Percentiles rank a stretch among this genome's conserved stretches.
phyloP scores from a whole-genome alignment of 2,329 filamentous ascomycete species.

The Apiospora sp. region DNA sequence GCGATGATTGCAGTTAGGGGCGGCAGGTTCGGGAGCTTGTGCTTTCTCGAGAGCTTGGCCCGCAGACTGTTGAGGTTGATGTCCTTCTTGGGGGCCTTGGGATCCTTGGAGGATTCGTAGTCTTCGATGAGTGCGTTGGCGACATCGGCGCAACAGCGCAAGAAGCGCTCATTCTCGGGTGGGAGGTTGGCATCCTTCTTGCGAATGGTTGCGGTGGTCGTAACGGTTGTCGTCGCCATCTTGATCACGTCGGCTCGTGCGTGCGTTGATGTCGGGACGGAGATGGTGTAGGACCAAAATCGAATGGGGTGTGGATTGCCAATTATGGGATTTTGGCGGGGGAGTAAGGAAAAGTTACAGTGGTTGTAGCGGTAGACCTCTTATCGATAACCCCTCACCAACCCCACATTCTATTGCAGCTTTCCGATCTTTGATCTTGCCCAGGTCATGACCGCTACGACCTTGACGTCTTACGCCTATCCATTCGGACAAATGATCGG shows the following conservation, averaged over 20 bases:
- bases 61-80: constrained; percentile 92
- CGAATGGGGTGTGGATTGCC: constrained; percentile 5
- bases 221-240: constrained; percentile 62
- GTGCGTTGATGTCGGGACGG: background rate
- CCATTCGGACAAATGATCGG: background rate
- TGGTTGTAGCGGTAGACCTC: background rate
- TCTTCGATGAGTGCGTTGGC: constrained; percentile 94
- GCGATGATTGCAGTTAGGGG: constrained; percentile 97
- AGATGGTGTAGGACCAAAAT: background rate
- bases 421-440: background rate
- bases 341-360: constrained; percentile 18
- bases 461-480: background rate
- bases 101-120: constrained; percentile 81
- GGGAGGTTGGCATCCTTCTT: constrained; percentile 78
- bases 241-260: constrained; percentile 5
- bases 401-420: constrained; percentile 3
- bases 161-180: constrained; percentile 92
- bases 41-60: constrained; percentile 89
- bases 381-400: constrained; percentile 9
- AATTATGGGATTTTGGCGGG: constrained; percentile 19
- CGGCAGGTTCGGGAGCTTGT: constrained; percentile 85
- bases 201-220: constrained; percentile 70
- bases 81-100: constrained; percentile 78
- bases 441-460: background rate
- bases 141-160: constrained; percentile 95